Evolutionary conservation across 495 filamentous ascomycete species (phyloP).

Genomic region (Penicillium herquei): DNA sequence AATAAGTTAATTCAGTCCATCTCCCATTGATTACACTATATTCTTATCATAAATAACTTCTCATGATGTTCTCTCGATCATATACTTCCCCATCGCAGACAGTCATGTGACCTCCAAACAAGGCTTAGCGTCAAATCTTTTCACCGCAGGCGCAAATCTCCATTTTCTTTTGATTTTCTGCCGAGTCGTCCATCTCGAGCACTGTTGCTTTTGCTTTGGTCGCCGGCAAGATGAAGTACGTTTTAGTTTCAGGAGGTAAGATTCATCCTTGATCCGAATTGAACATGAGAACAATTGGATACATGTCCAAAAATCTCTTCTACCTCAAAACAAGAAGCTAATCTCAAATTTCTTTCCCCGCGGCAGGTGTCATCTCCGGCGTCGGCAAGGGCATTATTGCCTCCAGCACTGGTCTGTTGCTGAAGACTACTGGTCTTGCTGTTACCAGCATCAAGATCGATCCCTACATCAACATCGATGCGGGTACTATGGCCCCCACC

Average conservation of each 20-base stretch:
- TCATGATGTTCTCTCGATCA: too few relatives aligned
- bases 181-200: constrained; percentile 1
- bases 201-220: background rate
- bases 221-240: constrained; percentile 23
- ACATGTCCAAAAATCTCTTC: background rate
- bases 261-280: background rate
- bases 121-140: background rate
- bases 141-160: constrained; percentile 4
- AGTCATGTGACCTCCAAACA: background rate
- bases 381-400: constrained; percentile 81
- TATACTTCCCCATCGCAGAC: too few relatives aligned
- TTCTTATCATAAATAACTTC: too few relatives aligned
- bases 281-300: background rate
- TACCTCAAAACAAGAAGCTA: background rate
- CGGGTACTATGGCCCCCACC: constrained; percentile 74
- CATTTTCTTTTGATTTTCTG: constrained; percentile 3
- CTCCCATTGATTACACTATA: too few relatives aligned
- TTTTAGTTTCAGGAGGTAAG: constrained; percentile 28
- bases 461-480: constrained; percentile 61
- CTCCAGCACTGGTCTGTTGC: constrained; percentile 63
- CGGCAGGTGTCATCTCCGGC: constrained; percentile 69
- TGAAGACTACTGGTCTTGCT: constrained; percentile 70
- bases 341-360: background rate
- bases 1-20: too few relatives aligned
- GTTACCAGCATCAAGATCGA: constrained; percentile 72